Conservation (phyloP, 2,329 filamentous ascomycete genomes). For the Stachybotrys chartarum region DNA sequence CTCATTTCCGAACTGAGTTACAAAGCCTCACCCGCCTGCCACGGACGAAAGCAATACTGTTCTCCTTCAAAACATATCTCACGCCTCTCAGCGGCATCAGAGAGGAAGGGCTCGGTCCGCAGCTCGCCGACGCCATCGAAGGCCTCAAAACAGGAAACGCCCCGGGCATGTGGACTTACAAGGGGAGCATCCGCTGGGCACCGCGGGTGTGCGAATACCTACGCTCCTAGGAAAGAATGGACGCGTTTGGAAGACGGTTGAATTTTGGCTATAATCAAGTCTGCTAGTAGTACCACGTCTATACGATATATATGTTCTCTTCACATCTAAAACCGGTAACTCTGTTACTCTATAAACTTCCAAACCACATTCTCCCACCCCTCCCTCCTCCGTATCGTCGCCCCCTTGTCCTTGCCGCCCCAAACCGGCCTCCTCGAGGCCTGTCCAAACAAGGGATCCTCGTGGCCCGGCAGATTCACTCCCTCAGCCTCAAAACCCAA, state of each 20-base stretch:
- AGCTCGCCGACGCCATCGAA: slow-evolving; percentile 45
- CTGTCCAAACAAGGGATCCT: slow-evolving; percentile 2
- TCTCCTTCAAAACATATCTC: slow-evolving; percentile 50
- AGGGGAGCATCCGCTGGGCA: slow-evolving; percentile 40
- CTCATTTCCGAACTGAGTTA: slow-evolving; percentile 38
- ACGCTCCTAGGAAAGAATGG: slow-evolving; percentile 13
- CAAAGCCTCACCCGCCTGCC: slow-evolving; percentile 45
- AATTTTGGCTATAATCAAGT: no score
- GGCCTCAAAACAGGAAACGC: slow-evolving; percentile 43
- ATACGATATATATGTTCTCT: no score
- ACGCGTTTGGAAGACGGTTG: no score
- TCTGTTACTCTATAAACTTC: not conserved
- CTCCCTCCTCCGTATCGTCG: not conserved
- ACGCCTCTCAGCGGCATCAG: slow-evolving; percentile 42
- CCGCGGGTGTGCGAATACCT: slow-evolving; percentile 39
- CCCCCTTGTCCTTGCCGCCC: not conserved
- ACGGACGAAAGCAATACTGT: slow-evolving; percentile 36
- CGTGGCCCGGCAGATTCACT: slow-evolving; percentile 5
- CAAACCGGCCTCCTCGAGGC: slow-evolving; percentile 5
- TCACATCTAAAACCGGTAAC: no score
- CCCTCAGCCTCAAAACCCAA: slow-evolving; percentile 4
- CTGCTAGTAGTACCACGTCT: no score
- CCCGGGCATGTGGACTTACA: slow-evolving; percentile 47
- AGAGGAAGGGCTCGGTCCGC: slow-evolving; percentile 36
- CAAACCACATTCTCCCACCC: slow-evolving; percentile 7